phyloP scores from a whole-genome alignment of 2,329 filamentous ascomycete species.

The Akanthomyces muscarius region DNA sequence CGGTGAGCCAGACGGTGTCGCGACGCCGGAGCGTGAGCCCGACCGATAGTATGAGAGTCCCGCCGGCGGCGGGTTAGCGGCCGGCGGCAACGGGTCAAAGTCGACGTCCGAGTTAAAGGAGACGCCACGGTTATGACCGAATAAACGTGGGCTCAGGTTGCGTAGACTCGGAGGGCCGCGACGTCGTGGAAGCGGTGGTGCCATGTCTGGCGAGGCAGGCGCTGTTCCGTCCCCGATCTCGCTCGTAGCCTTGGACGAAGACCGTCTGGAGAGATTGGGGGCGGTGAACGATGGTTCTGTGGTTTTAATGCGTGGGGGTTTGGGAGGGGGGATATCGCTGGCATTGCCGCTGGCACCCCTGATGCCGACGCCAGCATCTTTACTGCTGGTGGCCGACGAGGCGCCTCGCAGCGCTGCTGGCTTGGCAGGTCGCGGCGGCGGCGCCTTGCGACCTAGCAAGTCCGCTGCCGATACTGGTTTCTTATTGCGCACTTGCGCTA shows the following conservation, averaged over 20 bases:
- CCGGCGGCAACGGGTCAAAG: conserved; percentile 37
- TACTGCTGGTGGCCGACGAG: conserved; percentile 30
- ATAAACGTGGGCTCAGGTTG: conserved; percentile 30
- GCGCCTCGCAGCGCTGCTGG: conserved; percentile 50
- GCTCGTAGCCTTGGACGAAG: conserved; percentile 18
- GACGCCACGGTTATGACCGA: conserved; percentile 29
- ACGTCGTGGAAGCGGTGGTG: conserved; percentile 46
- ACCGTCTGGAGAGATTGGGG: conserved; percentile 10
- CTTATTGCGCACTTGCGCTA: conserved; percentile 28
- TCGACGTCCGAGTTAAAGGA: conserved; percentile 39
- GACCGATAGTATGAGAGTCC: conserved; percentile 25
- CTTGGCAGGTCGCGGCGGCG: conserved; percentile 55
- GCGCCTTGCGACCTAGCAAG: conserved; percentile 29
- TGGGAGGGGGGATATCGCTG: conserved; percentile 13
- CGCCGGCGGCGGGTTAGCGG: conserved; percentile 23
- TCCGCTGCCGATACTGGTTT: conserved; percentile 29
- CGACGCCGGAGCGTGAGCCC: conserved; percentile 26
- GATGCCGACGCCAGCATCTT: conserved; percentile 16
- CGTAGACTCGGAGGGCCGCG: conserved; percentile 36
- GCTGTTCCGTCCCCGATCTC: conserved; percentile 15
- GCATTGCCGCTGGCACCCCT: not conserved
- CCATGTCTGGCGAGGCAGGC: conserved; percentile 23
- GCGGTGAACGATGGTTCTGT: not conserved
- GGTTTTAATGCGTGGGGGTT: conserved; percentile 18
- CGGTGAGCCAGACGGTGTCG: conserved; percentile 34